Percentiles rank a stretch among this genome's conserved stretches.
Conservation (phyloP, 306 rosid genomes). For the Quercus bicolor region DNA sequence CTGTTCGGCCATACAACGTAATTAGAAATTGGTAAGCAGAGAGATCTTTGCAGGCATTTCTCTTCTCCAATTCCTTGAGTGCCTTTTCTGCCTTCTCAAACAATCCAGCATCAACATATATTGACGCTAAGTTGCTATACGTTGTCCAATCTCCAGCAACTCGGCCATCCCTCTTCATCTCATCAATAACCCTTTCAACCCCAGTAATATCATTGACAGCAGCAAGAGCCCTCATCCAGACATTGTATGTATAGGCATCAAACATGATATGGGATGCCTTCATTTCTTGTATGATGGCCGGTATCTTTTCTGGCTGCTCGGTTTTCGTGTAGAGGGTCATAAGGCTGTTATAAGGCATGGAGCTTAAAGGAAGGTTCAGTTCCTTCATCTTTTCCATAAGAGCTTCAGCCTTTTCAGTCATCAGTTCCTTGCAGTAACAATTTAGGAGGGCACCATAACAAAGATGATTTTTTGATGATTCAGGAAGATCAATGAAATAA, state of each 20-base stretch:
- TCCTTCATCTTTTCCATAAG: slow-evolving; percentile 85
- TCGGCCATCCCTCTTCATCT: slow-evolving; percentile 83
- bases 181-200: slow-evolving; percentile 80
- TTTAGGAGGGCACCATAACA: slow-evolving; percentile 80
- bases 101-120: slow-evolving; percentile 64
- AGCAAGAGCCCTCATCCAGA: slow-evolving; percentile 90
- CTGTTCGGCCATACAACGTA: slow-evolving; percentile 68
- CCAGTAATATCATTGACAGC: slow-evolving; percentile 67
- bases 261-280: slow-evolving; percentile 51
- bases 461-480: slow-evolving; percentile 72
- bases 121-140: slow-evolving; percentile 82
- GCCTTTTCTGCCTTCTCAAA: slow-evolving; percentile 70
- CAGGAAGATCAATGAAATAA: slow-evolving; percentile 73
- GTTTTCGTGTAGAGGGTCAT: slow-evolving; percentile 77
- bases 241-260: slow-evolving; percentile 68
- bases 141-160: slow-evolving; percentile 81
- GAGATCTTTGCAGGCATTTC: slow-evolving; percentile 50
- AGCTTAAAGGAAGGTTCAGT: slow-evolving; percentile 61
- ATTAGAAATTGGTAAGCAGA: slow-evolving; percentile 78
- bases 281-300: slow-evolving; percentile 69
- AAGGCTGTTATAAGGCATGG: slow-evolving; percentile 77
- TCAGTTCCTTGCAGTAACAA: slow-evolving; percentile 87
- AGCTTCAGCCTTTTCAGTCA: slow-evolving; percentile 79
- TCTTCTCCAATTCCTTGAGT: slow-evolving; percentile 83
- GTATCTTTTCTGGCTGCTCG: slow-evolving; percentile 58